Base-by-base conservation (phyloP, 2,329 filamentous ascomycete species). In the Colletotrichum abscissum region DNA sequence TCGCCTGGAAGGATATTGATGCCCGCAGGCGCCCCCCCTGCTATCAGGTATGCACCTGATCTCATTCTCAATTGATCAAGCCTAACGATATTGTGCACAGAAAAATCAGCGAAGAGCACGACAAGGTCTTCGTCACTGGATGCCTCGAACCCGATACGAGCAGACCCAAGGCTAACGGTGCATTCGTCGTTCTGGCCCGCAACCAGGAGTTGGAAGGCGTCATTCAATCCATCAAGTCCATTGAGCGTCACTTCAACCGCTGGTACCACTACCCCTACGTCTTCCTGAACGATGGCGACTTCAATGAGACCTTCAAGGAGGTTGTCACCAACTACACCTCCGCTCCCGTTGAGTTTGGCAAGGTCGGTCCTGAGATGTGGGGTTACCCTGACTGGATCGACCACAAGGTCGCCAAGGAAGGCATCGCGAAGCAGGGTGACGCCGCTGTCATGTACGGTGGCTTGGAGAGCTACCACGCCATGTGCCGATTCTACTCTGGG, bases 221-320 rank as follows among this genome's bases (percentile, higher is more conserved):
- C 52, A 91, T 99, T 76, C 95, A 98, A 83, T 98, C 97, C 11
- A 90, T 99, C 82, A 98, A 98, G 86, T 98, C 96, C 56, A 95
- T 99, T 77, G 97, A 99, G 86, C 91, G 97, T 78, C 97, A 99
- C 84, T 99, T 99, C 90, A 99, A 99, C 85, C 91, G 95, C 77
- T 99, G 96, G 95, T 99, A 95, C 82, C 92, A 98, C 84, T 99
- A 99, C 82, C 97, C 97, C 30, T 99, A 98, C 81, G 96, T 98
- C 77, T 98, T 99, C 83, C 87, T 99, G 77, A 99, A 99, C 84
- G 96, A 99, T 79, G 97, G 93, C 76, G 95, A 98, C 71, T 99
- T 99, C 89, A 95, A 98, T 84, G 91, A 94, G 80, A 94, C 92
- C 14, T 99, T 99, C 89, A 97, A 94, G 82, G 93, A 96, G 78